Percentiles rank a stretch among this genome's conserved stretches.
phyloP scores from a whole-genome alignment of 139 green algal genomes.

The Deuterostichococcus epilithicus region DNA sequence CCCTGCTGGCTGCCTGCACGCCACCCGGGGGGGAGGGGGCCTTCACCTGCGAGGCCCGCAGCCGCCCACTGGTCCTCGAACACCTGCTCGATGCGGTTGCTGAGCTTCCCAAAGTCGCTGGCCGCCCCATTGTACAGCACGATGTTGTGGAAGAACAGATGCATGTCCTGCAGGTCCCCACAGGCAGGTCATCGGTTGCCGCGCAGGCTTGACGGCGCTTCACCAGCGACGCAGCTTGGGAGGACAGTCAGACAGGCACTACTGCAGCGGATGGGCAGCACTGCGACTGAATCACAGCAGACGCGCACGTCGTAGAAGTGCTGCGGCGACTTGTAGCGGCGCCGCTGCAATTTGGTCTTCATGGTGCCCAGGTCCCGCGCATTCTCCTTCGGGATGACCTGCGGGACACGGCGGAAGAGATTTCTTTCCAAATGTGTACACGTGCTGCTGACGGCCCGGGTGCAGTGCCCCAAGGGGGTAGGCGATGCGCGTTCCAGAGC shows the following conservation, averaged over 20 bases:
- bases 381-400: not conserved
- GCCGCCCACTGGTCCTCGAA: not conserved
- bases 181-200: no score
- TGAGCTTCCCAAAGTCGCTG: not conserved
- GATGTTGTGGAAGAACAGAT: slow-evolving; percentile 1
- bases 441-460: no score
- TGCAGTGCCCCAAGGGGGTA: no score
- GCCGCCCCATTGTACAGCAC: not conserved
- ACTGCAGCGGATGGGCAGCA: not conserved
- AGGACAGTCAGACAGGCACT: not conserved
- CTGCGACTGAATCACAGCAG: not conserved
- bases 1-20: no score
- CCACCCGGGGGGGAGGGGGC: no score
- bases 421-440: no score
- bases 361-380: not conserved
- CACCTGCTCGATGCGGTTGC: not conserved
- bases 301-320: not conserved
- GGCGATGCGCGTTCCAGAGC: no score
- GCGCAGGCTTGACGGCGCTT: no score
- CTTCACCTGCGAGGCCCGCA: not conserved
- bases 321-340: not conserved
- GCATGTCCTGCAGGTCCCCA: not conserved
- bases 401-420: no score
- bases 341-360: not conserved
- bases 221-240: no score